Evolutionary conservation across 2,329 filamentous ascomycete genomes (phyloP).

Genomic region (Myotisia sp.): DNA sequence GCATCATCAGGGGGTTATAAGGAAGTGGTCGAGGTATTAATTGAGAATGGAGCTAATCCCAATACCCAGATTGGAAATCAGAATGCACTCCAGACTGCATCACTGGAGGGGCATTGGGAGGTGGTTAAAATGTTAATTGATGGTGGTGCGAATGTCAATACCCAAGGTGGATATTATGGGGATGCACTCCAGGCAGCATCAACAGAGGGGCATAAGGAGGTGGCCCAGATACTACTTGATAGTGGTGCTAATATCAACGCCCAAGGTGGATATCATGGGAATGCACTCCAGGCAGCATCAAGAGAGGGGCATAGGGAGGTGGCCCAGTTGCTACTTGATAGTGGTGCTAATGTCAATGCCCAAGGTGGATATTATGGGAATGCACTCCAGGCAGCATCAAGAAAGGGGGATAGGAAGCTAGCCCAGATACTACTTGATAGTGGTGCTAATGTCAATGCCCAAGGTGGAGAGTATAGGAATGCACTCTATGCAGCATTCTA

Average conservation of each 20-base stretch:
- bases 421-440: slow-evolving; percentile 3
- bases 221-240: slow-evolving; percentile 5
- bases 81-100: background rate
- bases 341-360: slow-evolving; percentile 4
- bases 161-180: background rate
- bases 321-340: slow-evolving; percentile 6
- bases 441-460: background rate
- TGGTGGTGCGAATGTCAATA: background rate
- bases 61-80: background rate
- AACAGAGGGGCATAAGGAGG: background rate
- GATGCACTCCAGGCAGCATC: background rate
- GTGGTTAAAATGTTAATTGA: slow-evolving; percentile 4
- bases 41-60: slow-evolving; percentile 5
- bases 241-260: slow-evolving; percentile 5
- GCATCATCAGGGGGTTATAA: background rate
- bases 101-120: background rate
- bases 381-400: background rate
- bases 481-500: slow-evolving; percentile 3
- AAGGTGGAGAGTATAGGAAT: background rate
- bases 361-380: background rate
- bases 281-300: slow-evolving; percentile 11
- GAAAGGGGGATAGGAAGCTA: background rate
- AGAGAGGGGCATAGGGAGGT: slow-evolving; percentile 4
- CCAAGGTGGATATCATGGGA: slow-evolving; percentile 4
- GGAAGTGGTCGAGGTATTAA: background rate